Percentiles rank a stretch among this genome's conserved stretches.
phyloP scores from a whole-genome alignment of 495 filamentous ascomycete genomes.

The Barbatosphaeria neglecta region DNA sequence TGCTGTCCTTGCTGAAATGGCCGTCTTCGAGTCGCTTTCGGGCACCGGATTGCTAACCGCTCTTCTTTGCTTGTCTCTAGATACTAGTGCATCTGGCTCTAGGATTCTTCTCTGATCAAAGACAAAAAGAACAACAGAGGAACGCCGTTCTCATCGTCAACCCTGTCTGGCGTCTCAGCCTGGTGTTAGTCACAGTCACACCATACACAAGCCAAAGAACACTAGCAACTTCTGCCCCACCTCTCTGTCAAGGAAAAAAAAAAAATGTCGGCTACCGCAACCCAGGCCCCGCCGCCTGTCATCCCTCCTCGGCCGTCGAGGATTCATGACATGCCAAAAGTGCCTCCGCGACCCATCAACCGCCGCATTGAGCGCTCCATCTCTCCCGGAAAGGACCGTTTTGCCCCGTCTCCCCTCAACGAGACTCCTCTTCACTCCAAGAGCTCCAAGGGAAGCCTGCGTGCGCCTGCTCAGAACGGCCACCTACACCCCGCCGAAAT shows the following conservation, averaged over 20 bases:
- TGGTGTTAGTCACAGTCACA: too few species aligned
- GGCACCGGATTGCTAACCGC: too few species aligned
- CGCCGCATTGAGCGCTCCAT: conserved; percentile 61
- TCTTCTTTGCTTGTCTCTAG: too few species aligned
- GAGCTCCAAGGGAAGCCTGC: conserved; percentile 13
- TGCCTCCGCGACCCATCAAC: conserved; percentile 61
- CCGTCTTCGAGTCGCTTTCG: too few species aligned
- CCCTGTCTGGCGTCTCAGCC: too few species aligned
- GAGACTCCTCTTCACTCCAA: conserved; percentile 34
- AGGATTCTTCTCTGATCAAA: too few species aligned
- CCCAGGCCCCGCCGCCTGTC: conserved; percentile 44
- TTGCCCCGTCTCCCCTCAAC: conserved; percentile 78
- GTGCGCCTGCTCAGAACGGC: conserved; percentile 30
- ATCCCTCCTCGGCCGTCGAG: conserved; percentile 55
- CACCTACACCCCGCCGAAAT: conserved; percentile 36
- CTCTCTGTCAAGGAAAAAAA: too few species aligned
- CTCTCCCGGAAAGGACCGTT: conserved; percentile 66
- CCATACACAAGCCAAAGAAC: too few species aligned
- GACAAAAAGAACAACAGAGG: too few species aligned
- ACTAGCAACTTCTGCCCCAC: too few species aligned
- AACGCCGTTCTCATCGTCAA: too few species aligned
- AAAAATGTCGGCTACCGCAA: conserved; percentile 30
- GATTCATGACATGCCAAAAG: conserved; percentile 38
- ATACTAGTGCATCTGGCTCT: too few species aligned
- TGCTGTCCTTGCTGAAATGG: background rate